A percentile compares a stretch with the other conserved stretches of the same genome.
These are phyloP conservation scores for Syzygium aqueum DNA, from an alignment of 345 rosid species.

Conservation along the genomic window DNA sequence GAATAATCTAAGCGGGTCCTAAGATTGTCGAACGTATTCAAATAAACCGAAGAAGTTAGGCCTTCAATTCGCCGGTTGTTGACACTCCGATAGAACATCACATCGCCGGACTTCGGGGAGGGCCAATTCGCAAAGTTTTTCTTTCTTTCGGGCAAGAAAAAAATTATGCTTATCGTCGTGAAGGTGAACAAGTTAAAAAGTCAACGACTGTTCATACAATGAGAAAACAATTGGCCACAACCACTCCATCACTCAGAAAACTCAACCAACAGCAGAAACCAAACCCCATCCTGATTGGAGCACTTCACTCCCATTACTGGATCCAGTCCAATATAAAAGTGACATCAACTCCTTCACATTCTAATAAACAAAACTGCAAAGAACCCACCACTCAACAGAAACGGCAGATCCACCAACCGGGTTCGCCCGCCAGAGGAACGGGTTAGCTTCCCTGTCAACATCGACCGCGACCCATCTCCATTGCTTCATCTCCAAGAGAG, in stretches of 20 bases:
- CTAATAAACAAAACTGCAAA: neutral
- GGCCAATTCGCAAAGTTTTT: neutral
- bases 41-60: neutral
- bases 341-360: neutral
- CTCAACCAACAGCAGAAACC: neutral
- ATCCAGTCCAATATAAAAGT: neutral
- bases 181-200: neutral
- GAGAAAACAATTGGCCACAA: neutral
- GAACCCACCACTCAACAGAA: neutral
- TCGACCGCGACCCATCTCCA: neutral
- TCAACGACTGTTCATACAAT: neutral
- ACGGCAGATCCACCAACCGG: neutral
- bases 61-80: neutral
- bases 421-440: neutral
- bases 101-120: neutral
- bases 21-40: neutral
- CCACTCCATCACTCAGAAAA: neutral
- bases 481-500: conserved; percentile 1
- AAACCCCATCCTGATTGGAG: neutral
- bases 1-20: neutral
- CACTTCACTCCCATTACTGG: neutral
- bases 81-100: neutral
- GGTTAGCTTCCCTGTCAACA: neutral
- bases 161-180: neutral
- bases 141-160: neutral